Evolutionary conservation across 768 basidiomycete genomes (phyloP), one percentile per base, ranked within the genome.

Genomic region (Dioszegia crocea): DNA sequence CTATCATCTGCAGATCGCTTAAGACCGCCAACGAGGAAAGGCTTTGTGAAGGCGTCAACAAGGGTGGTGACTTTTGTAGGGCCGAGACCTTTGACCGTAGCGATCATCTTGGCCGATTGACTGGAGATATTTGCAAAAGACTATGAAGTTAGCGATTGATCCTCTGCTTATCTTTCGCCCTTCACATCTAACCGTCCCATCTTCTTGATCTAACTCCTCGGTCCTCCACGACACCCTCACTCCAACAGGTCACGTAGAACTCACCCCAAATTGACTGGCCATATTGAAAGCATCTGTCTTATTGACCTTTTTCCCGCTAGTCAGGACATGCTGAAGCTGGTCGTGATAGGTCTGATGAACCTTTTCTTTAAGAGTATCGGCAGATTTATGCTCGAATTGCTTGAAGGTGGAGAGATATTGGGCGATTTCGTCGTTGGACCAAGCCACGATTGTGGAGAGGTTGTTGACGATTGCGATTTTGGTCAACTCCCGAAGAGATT

Each of bases 261-360:
- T 57, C 79, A 97, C 94, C 33, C 92, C 93, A 66, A 93, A 86
- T n/a, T 90, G 87, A 1, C 87, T 86, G 21, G 89, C 84, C 40
- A 99, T 80, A 3, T 94, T 98, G 77, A 90, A 86, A 1, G 93
- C 91, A 68, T 99, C 96, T 3, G 94, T 98, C 81, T 94, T 96
- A 78, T 98, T 98, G 62, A 99, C 90, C 66, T 89, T 91, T 71
- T 84, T 87, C 68, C 98, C 89, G 63, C 84, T 85, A 1, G 94
- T 98, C 26, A 99, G 80, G 0, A 89, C 83, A 19, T 84, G 84
- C 56, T 88, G 88, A 14, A 98, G 76, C 68, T 91, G 82, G 8
- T 91, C 85, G 62, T 82, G 79, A 70, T 96, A 91, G 67, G 90
- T 88, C 64, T 92, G 90, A 75, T 96, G 91, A 27, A 89, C 81